A percentile compares a stretch with the other conserved stretches of the same genome.
phyloP scores from a whole-genome alignment of 2,329 filamentous ascomycete species.

The Fusarium tricinctum region DNA sequence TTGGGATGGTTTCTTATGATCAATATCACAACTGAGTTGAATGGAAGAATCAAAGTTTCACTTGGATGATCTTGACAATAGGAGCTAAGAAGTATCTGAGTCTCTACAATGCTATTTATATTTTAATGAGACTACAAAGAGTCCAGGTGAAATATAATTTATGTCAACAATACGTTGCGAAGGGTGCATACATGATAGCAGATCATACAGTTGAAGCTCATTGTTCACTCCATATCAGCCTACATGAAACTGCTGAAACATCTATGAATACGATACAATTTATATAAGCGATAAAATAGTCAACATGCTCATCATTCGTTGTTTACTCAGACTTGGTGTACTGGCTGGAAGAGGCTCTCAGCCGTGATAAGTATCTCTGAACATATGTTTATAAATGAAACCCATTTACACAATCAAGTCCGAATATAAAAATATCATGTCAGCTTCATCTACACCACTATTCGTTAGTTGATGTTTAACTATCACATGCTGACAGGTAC shows the following conservation, averaged over 20 bases:
- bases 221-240: background rate
- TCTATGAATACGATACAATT: background rate
- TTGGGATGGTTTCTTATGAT: background rate
- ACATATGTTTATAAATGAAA: background rate
- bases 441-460: constrained; percentile 1
- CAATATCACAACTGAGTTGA: background rate
- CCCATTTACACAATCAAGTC: background rate
- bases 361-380: too few relatives aligned
- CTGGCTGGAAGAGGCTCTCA: too few relatives aligned
- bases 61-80: background rate
- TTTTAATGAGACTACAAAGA: background rate
- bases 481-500: constrained; percentile 20
- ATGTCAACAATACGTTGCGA: background rate
- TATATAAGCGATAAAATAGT: background rate
- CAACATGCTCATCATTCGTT: background rate
- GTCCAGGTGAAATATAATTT: background rate
- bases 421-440: background rate
- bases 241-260: too few relatives aligned
- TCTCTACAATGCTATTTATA: background rate
- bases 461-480: constrained; percentile 4
- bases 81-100: background rate
- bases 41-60: too few relatives aligned
- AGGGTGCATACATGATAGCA: background rate
- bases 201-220: background rate
- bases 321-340: background rate